Base-by-base conservation (phyloP, 768 basidiomycete genomes). In the Hericium rajendrae region DNA sequence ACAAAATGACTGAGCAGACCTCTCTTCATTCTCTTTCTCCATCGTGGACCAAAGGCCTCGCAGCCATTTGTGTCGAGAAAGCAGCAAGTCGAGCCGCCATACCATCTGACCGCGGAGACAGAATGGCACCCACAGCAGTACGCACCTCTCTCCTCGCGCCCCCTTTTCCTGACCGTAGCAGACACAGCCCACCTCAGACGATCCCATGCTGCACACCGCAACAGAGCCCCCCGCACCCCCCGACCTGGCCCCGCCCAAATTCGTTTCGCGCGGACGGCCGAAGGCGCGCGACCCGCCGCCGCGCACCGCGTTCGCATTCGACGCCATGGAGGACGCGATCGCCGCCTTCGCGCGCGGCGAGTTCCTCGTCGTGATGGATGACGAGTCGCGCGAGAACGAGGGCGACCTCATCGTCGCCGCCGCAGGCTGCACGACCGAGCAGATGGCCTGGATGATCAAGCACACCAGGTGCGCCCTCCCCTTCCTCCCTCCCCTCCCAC, bases 371-470 rank as follows among this genome's bases (percentile, higher is more conserved):
- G 97, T 98, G 6, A 93, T 97, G 88, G 97, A 99, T 69, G 95
- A 98, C 71, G 91, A 97, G 72, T 77, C 78, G 61, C 77, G 97
- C 59, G 97, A 99, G 74, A 99, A 99, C 69, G 97, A 99, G 69
- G 95, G 97, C 2, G 97, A 99, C 70, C 74, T 99, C 57, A 92
- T 97, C 67, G 87, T 93, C 66, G 84, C 95, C 13, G 97, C 84
- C 2, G 77, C 78, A 24, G 80, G 84, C 53, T 85, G 91, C 62
- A 92, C 94, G 40, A 91, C 92, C 1, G 91, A 97, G 71, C 91
- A 94, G 67, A 98, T 99, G 97, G 95, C 97, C 0, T 99, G 92
- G 92, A 88, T 99, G 81, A 94, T 99, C 69, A 88, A 88, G 67
- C 86, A 94, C 69, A 91, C 93, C 0, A 97, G 93, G 95, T 94